Evolutionary conservation across 129 eudicot species (phyloP), one percentile per base, ranked within the genome.

Genomic region (Sambucus nigra): DNA sequence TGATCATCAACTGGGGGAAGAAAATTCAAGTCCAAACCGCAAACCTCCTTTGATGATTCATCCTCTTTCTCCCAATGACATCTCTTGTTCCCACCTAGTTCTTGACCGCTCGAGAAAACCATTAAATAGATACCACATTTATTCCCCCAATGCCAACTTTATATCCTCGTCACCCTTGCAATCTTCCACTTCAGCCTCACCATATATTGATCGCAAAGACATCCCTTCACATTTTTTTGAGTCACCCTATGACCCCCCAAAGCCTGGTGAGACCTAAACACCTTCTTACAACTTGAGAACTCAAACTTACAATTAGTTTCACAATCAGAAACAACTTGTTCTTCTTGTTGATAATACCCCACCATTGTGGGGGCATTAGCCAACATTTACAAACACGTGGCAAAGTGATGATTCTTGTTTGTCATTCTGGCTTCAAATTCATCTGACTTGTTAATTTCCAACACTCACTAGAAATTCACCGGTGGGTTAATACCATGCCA

Each of bases 201-300:
- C 77, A 22, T 56, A 72, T 70, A 1, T 31, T 80, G 57, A 69
- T 83, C 23, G 91, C 94, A 41, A 74, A 83, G n/a, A 57, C 94
- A 83, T 17, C 94, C 96, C 73, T 83, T 87, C 18, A 77, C 94
- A 20, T 87, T 87, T 79, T 82, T 87, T 64, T 87, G 97, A 53
- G 82, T 88, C 0, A 94, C 97, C 68, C 97, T 69, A 47, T 88
- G 97, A 13, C 97, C 97, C 27, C 97, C 97, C 26, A 88, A 59
- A 9, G 97, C 97, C 78, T 88, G 97, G 66, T 77, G 97, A 0
- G 97, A 88, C 49, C 87, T 80, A 46, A 88, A 88, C 52, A 84
- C 88, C 58, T 81, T 87, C 73, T 87, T 87, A 65, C 94, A 76
- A 79, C 84, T 70, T 2, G 94, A 88, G 31, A 94, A 88, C 63